Conservation (phyloP, 768 basidiomycete genomes). For the Agaricus bisporus region DNA sequence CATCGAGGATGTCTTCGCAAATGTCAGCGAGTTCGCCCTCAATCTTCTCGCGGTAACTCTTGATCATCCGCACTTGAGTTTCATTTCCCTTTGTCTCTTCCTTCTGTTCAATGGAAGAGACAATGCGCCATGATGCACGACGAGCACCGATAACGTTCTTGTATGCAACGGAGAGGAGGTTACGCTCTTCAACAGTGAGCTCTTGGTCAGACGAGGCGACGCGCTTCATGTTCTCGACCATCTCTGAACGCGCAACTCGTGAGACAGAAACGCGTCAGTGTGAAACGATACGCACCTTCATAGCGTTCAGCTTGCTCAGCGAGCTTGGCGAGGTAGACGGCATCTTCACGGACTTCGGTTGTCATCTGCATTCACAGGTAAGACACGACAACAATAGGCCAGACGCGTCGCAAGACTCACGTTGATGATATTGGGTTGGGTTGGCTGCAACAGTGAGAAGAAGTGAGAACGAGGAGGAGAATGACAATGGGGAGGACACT, state of each 20-base stretch:
- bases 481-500: slow-evolving; percentile 30
- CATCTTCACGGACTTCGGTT: slow-evolving; percentile 87
- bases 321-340: slow-evolving; percentile 99
- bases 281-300: slow-evolving; percentile 57
- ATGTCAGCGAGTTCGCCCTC: slow-evolving; percentile 96
- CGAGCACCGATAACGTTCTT: slow-evolving; percentile 99
- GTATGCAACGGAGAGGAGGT: slow-evolving; percentile 95
- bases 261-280: slow-evolving; percentile 7
- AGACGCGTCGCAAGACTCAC: slow-evolving; percentile 40
- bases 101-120: slow-evolving; percentile 98
- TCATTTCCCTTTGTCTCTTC: slow-evolving; percentile 99
- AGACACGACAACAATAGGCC: slow-evolving; percentile 28
- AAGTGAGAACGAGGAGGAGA: slow-evolving; percentile 18
- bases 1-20: slow-evolving; percentile 96
- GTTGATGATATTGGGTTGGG: slow-evolving; percentile 21
- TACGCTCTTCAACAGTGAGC: slow-evolving; percentile 97
- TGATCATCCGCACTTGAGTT: slow-evolving; percentile 94
- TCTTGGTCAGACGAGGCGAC: slow-evolving; percentile 98
- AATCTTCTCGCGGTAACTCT: slow-evolving; percentile 96
- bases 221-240: slow-evolving; percentile 99
- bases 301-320: slow-evolving; percentile 99
- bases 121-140: slow-evolving; percentile 96
- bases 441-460: background rate
- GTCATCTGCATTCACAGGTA: slow-evolving; percentile 51
- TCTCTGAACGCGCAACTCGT: slow-evolving; percentile 46